These are phyloP conservation scores for Yarrowia osloensis DNA, from an alignment of 805 yeast genomes.

Conservation along the genomic window DNA sequence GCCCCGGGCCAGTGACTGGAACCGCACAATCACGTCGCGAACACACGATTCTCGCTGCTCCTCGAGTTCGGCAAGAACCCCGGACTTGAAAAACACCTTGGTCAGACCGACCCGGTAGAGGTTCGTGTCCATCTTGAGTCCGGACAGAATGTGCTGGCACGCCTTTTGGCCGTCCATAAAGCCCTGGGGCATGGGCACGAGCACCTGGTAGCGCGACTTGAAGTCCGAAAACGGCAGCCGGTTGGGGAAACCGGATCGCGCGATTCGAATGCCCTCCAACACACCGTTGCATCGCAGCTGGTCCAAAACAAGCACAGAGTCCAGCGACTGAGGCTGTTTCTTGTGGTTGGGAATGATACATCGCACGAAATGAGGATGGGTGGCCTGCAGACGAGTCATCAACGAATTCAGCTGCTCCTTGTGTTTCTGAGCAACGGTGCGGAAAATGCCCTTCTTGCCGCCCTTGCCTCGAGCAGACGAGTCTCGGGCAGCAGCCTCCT, in stretches of 20 bases:
- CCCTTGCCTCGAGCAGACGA: conserved; percentile 38
- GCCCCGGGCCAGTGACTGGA: conserved; percentile 72
- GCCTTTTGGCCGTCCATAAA: conserved; percentile 59
- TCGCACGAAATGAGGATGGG: conserved; percentile 96
- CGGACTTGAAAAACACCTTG: conserved; percentile 73
- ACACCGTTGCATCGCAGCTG: conserved; percentile 98
- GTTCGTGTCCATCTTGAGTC: conserved; percentile 61
- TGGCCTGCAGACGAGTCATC: conserved; percentile 69
- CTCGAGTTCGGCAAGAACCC: conserved; percentile 77
- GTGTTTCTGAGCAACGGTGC: conserved; percentile 87
- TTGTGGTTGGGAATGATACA: conserved; percentile 88
- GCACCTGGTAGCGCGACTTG: conserved; percentile 69
- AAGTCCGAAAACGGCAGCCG: conserved; percentile 83
- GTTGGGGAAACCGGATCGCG: conserved; percentile 96
- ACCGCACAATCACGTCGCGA: conserved; percentile 53
- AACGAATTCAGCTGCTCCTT: conserved; percentile 76
- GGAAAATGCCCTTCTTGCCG: conserved; percentile 50
- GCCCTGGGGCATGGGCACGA: conserved; percentile 51
- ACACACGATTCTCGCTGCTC: conserved; percentile 69
- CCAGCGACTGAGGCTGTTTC: conserved; percentile 70
- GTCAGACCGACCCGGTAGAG: conserved; percentile 68
- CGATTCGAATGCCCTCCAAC: conserved; percentile 94
- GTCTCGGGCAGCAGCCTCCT: conserved; percentile 35
- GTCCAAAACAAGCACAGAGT: conserved; percentile 74
- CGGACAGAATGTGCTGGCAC: conserved; percentile 65